phyloP scores from a whole-genome alignment of 2,329 filamentous ascomycete species.

The Scopulariopsis brevicaulis region DNA sequence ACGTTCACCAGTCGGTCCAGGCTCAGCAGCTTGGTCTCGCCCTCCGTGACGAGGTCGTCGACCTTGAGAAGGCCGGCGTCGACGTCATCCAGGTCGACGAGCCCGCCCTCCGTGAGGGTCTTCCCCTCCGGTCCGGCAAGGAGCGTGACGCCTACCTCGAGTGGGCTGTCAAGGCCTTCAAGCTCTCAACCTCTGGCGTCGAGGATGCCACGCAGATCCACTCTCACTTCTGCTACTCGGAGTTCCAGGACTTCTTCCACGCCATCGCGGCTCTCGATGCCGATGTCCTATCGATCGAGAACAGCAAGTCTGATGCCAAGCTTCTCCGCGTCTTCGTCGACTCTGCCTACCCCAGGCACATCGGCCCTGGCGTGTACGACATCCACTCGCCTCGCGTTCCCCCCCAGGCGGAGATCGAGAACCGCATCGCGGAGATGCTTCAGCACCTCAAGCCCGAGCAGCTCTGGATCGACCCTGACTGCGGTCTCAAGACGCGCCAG shows the following conservation, averaged over 20 bases:
- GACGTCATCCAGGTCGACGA: constrained; percentile 99
- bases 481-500: constrained; percentile 96
- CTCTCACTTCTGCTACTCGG: constrained; percentile 99
- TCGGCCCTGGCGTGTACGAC: constrained; percentile 98
- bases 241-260: constrained; percentile 99
- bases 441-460: constrained; percentile 94
- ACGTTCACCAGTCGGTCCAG: constrained; percentile 98
- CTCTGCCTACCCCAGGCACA: constrained; percentile 94
- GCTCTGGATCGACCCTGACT: constrained; percentile 99
- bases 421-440: constrained; percentile 96
- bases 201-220: constrained; percentile 97
- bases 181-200: constrained; percentile 85
- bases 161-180: constrained; percentile 98
- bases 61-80: constrained; percentile 93
- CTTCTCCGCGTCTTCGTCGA: constrained; percentile 97
- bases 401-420: constrained; percentile 95
- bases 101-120: constrained; percentile 97
- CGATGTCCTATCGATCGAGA: constrained; percentile 98
- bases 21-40: constrained; percentile 97
- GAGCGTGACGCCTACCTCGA: constrained; percentile 95
- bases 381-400: constrained; percentile 99
- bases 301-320: constrained; percentile 99
- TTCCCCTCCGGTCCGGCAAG: constrained; percentile 84
- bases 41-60: constrained; percentile 94
- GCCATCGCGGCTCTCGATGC: constrained; percentile 96